Conservation (phyloP, 2,329 filamentous ascomycete species). For the Alternaria triticimaculans region DNA sequence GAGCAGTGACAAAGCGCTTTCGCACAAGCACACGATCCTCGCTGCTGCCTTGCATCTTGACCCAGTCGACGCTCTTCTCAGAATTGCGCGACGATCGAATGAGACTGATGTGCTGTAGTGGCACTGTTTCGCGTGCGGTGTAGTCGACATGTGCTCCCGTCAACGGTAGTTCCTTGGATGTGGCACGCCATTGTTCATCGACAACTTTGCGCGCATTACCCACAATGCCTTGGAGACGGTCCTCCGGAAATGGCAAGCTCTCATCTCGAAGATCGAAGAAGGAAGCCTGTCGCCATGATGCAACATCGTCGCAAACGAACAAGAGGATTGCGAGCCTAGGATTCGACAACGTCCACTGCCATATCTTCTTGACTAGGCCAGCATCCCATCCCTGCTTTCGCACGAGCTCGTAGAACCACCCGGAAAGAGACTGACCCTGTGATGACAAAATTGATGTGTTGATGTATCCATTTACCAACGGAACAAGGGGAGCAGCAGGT, state of each 20-base stretch:
- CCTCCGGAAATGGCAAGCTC: constrained; percentile 47
- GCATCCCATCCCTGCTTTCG: constrained; percentile 47
- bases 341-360: constrained; percentile 51
- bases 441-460: constrained; percentile 44
- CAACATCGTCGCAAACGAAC: constrained; percentile 48
- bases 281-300: constrained; percentile 47
- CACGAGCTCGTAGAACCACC: constrained; percentile 46
- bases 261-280: constrained; percentile 49
- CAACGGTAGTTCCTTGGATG: constrained; percentile 47
- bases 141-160: constrained; percentile 49
- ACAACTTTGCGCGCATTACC: constrained; percentile 47
- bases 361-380: constrained; percentile 44
- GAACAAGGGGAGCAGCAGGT: constrained; percentile 29
- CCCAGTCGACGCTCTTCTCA: constrained; percentile 47
- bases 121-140: constrained; percentile 44
- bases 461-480: constrained; percentile 46
- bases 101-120: constrained; percentile 42
- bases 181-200: constrained; percentile 51
- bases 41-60: constrained; percentile 42
- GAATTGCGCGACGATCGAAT: constrained; percentile 40
- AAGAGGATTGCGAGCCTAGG: constrained; percentile 48
- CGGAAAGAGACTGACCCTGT: constrained; percentile 47
- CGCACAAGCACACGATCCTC: constrained; percentile 46
- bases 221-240: constrained; percentile 47
- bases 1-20: constrained; percentile 46